Conservation (phyloP, 164 flowering plant genomes). For the Echeveria elegans region DNA sequence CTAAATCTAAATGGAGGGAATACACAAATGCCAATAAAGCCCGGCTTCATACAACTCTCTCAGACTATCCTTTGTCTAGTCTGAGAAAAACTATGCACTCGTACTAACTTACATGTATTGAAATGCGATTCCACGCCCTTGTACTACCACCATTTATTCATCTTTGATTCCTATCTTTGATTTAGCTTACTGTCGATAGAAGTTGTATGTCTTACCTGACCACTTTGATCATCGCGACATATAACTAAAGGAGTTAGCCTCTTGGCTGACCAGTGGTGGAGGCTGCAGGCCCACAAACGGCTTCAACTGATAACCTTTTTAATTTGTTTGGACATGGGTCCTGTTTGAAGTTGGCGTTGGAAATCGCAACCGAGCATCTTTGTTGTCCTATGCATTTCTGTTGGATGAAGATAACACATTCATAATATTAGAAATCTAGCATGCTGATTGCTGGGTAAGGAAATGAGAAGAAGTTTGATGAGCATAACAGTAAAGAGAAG, state of each 20-base stretch:
- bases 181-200: background rate
- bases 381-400: slow-evolving; percentile 81
- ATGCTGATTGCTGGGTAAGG: background rate
- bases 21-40: background rate
- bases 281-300: slow-evolving; percentile 42
- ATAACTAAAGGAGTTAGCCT: slow-evolving; percentile 17
- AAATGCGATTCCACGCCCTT: slow-evolving; percentile 4
- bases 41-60: background rate
- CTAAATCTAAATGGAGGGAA: background rate
- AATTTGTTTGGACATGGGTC: slow-evolving; percentile 90
- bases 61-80: slow-evolving; percentile 1
- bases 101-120: background rate
- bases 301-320: slow-evolving; percentile 85
- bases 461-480: background rate
- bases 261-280: slow-evolving; percentile 15
- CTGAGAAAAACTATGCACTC: background rate
- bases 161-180: background rate
- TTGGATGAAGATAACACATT: too few relatives aligned
- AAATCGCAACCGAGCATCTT: slow-evolving; percentile 63
- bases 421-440: background rate
- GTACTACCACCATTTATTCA: background rate
- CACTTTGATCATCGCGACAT: background rate
- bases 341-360: slow-evolving; percentile 64
- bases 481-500: background rate
- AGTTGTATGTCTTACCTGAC: background rate